Evolutionary conservation across 2,329 filamentous ascomycete species (phyloP).

Genomic region (Bertia moriformis): DNA sequence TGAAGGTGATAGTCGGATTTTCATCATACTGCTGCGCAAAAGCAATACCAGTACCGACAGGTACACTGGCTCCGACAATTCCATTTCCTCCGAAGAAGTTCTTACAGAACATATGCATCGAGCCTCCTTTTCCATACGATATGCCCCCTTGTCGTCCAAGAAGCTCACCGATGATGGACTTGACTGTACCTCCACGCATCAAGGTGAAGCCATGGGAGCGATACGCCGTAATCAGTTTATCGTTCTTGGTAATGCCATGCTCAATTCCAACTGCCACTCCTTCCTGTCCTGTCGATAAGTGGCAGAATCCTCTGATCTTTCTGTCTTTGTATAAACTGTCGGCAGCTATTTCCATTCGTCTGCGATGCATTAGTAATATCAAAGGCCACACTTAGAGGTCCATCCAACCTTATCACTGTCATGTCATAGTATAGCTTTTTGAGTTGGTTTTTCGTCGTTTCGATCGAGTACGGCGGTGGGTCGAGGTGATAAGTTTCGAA

Average conservation of each 20-base stretch:
- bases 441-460: conserved; percentile 92
- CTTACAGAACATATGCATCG: conserved; percentile 99
- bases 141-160: conserved; percentile 92
- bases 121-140: conserved; percentile 95
- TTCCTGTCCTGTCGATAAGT: conserved; percentile 94
- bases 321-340: conserved; percentile 99
- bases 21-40: conserved; percentile 92
- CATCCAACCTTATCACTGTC: conserved; percentile 72
- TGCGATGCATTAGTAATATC: conserved; percentile 19
- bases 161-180: conserved; percentile 89
- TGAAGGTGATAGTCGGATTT: conserved; percentile 72
- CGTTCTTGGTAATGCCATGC: conserved; percentile 77
- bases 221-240: conserved; percentile 96
- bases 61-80: conserved; percentile 96
- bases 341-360: conserved; percentile 99
- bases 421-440: conserved; percentile 99
- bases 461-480: conserved; percentile 79
- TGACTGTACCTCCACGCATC: conserved; percentile 84
- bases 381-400: not conserved
- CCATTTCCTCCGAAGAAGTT: conserved; percentile 98
- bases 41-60: conserved; percentile 86
- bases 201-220: conserved; percentile 96
- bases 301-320: conserved; percentile 99
- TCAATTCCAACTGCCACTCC: conserved; percentile 94
- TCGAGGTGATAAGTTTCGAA: conserved; percentile 99